Base-by-base conservation (phyloP, 2,329 filamentous ascomycete species). In the Stagonosporopsis vannaccii region DNA sequence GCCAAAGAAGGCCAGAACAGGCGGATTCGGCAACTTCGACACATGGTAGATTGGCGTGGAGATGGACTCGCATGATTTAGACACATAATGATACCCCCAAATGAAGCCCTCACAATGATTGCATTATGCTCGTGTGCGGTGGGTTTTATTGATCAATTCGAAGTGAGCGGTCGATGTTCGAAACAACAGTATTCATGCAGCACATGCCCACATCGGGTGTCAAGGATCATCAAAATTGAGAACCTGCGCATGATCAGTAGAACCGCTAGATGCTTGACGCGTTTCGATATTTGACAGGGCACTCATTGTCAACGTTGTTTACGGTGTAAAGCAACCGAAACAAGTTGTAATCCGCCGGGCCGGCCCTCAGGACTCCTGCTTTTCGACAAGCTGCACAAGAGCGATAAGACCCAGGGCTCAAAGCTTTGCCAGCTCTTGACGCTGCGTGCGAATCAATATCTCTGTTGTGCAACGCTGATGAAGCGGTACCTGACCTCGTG, bases 11-110 rank as follows among this genome's bases (percentile, higher is more conserved):
- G 77, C 81, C 2, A 95, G 90, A 72, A 82, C 80, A 1, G 85
- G 74, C 2, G 92, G 92, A 0, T 99, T 98, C 81, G 93, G 94
- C 2, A 96, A 97, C 76, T 99, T 99, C 75, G 93, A 97, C 77
- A 85, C 81, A 33, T 99, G 95, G 94, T 97, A 52, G 60, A 28
- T 17, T 12, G 20, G 30, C 12, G 26, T 15, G 20, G 28, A 28
- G 13, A 8, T 30, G 37, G 44, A 37, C n/a, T 9, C 28, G 43
- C 19, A 28, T 12, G 46, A 37, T 20, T 13, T 19, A 15, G 23
- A 48, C 35, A 35, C 28, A 32, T 13, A 56, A 48, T 55, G 62
- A 65, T 65, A 65, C 60, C 62, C 62, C 62, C 55, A 15, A 41
- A 44, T 48, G 17, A 26, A 48, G 35, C 9, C 12, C 11, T 28